phyloP scores from a whole-genome alignment of 83 land plant genomes.

The Picea abies region DNA sequence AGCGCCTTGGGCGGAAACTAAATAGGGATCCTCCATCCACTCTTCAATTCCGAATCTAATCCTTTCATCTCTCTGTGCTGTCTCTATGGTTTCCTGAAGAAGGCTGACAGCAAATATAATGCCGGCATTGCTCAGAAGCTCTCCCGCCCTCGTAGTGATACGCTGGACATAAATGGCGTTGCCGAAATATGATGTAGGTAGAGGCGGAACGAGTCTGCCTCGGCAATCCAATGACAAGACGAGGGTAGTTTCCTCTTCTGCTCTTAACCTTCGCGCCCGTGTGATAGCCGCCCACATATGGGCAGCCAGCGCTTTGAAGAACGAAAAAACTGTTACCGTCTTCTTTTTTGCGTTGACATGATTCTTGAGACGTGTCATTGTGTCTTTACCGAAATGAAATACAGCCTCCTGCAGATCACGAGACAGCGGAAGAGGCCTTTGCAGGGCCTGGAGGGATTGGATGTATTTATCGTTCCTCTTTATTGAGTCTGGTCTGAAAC shows the following conservation, averaged over 20 bases:
- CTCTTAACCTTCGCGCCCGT: conserved; percentile 24
- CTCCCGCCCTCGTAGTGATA: conserved; percentile 19
- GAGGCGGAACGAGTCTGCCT: conserved; percentile 29
- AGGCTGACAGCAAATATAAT: no score
- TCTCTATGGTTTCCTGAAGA: no score
- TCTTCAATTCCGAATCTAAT: no score
- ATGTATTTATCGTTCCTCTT: no score
- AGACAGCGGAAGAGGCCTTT: no score
- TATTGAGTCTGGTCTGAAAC: no score
- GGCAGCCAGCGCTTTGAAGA: conserved; percentile 42
- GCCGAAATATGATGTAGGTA: conserved; percentile 45
- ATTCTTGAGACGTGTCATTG: conserved; percentile 37
- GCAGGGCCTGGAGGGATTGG: no score
- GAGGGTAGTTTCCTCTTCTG: conserved; percentile 25
- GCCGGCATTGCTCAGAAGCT: conserved; percentile 18
- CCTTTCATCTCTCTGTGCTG: no score
- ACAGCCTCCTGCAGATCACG: conserved; percentile 27
- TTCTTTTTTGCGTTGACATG: conserved; percentile 23
- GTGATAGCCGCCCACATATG: conserved; percentile 48
- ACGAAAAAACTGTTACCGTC: conserved; percentile 27
- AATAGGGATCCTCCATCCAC: not conserved
- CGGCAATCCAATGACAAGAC: conserved; percentile 34
- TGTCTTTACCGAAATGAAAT: conserved; percentile 39
- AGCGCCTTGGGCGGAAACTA: conserved; percentile 15
- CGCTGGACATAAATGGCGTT: conserved; percentile 30